phyloP scores from a whole-genome alignment of 225 moss, liverwort and hornwort species.

The Climacium dendroides region DNA sequence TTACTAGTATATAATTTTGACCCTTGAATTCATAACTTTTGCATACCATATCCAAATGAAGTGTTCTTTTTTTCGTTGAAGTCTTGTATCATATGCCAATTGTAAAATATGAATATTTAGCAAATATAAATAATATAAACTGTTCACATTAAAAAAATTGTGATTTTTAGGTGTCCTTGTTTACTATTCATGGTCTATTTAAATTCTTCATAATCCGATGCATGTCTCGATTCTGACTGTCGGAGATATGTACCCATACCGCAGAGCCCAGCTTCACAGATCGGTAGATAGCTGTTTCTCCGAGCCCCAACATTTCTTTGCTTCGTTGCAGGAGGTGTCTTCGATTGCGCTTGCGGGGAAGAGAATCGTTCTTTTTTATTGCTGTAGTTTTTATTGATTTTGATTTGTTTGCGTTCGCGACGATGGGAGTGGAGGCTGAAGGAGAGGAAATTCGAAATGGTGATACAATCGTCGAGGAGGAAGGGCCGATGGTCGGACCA shows the following conservation, averaged over 20 bases:
- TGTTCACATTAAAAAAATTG: neutral
- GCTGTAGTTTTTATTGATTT: neutral
- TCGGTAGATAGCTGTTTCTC: neutral
- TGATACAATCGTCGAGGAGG: conserved; percentile 8
- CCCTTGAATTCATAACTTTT: neutral
- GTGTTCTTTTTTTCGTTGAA: neutral
- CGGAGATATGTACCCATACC: neutral
- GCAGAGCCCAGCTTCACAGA: neutral
- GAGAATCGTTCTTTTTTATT: neutral
- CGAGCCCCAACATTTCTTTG: neutral
- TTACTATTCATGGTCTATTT: neutral
- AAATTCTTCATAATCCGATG: neutral
- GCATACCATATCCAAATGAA: neutral
- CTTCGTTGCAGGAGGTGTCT: neutral
- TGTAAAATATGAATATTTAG: neutral
- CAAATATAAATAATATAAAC: neutral
- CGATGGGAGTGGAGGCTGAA: conserved; percentile 13
- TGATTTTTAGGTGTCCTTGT: neutral
- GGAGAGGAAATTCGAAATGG: neutral
- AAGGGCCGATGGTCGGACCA: conserved; percentile 57
- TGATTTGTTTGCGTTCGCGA: neutral
- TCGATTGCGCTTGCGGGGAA: neutral
- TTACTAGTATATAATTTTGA: neutral
- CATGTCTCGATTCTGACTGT: too few relatives aligned
- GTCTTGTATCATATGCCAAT: neutral